Base-by-base conservation (phyloP, 192 early-diverging fungal species). In the Pilobolus umbonatus region DNA sequence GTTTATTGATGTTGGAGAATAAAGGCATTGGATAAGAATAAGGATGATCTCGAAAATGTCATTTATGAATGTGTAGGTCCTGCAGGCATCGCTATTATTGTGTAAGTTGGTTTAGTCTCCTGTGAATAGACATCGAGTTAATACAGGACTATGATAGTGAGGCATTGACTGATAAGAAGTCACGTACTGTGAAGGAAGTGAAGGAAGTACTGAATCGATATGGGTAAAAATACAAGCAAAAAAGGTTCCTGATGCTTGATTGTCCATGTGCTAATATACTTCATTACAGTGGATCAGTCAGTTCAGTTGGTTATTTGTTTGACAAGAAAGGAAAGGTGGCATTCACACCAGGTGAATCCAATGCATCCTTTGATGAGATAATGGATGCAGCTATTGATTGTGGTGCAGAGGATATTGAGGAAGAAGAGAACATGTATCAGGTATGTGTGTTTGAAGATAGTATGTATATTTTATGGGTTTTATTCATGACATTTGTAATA, bases 291-390 rank as follows among this genome's bases (percentile, higher is more conserved):
- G 86, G 85, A 7, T 72, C 79, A 5, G 62, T 88, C 52, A 71
- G 82, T 22, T 66, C 77, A 0, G 84, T 92, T 1, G 65, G 65
- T 48, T 92, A 83, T 69, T 68, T 89, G 58, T 92, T 92, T 74
- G 68, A 78, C 15, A 80, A 80, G 55, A 78, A 75, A 42, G 86
- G 87, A 11, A 72, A 73, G 17, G 67, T 92, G 22, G 76, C 73
- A 19, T 79, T 87, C 61, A 25, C 66, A 7, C 19, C 61, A 10
- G 79, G 69, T n/a, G 55, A 45, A 31, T 63, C 73, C 0, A 55
- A 62, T 5, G 68, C 79, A 43, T 69, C 73, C 19, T 25, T 85
- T 50, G 86, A 84, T 11, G 64, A 74, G 28, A 75, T 85, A 69
- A 60, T 80, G 68, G 81, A 83, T 34, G 64, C 68, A 25, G 85